Conservation (phyloP, 140 eudicot genomes). For the Cichorium intybus region DNA sequence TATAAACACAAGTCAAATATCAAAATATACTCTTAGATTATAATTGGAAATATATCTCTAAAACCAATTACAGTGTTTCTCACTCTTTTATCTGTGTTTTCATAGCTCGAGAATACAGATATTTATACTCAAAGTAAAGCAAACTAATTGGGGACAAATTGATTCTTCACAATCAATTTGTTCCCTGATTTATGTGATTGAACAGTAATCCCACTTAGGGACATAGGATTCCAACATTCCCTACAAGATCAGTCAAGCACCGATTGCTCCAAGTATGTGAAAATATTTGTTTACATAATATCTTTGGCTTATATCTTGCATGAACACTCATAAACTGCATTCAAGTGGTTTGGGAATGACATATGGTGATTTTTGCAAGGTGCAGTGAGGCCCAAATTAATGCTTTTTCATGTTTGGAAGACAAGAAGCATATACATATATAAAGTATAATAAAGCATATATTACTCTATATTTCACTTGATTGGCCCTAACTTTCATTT, state of each 20-base stretch:
- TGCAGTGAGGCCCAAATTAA: neutral
- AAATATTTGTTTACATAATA: neutral
- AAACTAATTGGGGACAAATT: too few relatives aligned
- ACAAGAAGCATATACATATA: neutral
- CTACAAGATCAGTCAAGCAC: constrained; percentile 27
- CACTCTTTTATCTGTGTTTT: too few relatives aligned
- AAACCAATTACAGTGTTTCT: too few relatives aligned
- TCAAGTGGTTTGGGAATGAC: neutral
- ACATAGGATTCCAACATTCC: too few relatives aligned
- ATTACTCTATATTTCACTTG: neutral
- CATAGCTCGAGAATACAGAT: too few relatives aligned
- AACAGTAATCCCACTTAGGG: too few relatives aligned
- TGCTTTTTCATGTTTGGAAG: neutral
- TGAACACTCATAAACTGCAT: neutral
- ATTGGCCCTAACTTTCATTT: neutral
- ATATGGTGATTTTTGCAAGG: neutral
- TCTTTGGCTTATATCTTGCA: neutral
- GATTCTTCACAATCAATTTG: too few relatives aligned
- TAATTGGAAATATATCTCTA: too few relatives aligned
- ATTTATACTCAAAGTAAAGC: too few relatives aligned
- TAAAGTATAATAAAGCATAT: neutral
- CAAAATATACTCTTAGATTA: too few relatives aligned
- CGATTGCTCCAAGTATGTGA: constrained; percentile 31
- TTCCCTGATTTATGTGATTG: too few relatives aligned
- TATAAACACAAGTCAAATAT: too few relatives aligned